Evolutionary conservation across 2,329 filamentous ascomycete genomes (phyloP).

Genomic region (Davidsoniella virescens): DNA sequence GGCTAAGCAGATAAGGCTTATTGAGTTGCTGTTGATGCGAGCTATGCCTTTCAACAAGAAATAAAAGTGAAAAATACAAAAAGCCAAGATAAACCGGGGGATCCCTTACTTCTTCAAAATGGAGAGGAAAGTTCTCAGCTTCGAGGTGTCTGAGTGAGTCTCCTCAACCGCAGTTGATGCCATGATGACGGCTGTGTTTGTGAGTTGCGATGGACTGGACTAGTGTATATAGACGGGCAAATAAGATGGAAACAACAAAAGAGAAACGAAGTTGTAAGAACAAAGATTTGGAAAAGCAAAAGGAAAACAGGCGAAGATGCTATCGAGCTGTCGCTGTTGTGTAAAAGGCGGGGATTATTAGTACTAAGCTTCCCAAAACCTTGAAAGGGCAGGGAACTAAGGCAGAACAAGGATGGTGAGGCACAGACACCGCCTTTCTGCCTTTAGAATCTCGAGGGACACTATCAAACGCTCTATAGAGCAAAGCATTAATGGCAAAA

Average conservation of each 20-base stretch:
- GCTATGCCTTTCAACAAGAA: background rate
- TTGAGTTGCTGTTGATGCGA: no score
- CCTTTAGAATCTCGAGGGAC: no score
- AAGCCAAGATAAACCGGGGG: background rate
- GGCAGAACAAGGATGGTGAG: background rate
- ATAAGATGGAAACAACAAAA: background rate
- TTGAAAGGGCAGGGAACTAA: slow-evolving; percentile 1
- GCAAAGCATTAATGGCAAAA: background rate
- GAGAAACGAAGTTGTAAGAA: background rate
- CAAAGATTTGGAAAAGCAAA: background rate
- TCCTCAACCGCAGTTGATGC: slow-evolving; percentile 10
- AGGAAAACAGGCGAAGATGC: background rate
- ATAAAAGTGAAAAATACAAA: background rate
- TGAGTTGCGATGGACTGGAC: background rate
- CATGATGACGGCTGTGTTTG: slow-evolving; percentile 3
- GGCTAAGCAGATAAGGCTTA: no score
- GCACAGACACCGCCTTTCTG: slow-evolving; percentile 8
- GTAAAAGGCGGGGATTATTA: slow-evolving; percentile 3
- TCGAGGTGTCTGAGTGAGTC: slow-evolving; percentile 9
- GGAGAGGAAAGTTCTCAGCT: slow-evolving; percentile 11
- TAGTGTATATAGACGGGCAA: background rate
- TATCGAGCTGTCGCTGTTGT: background rate
- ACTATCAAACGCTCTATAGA: background rate
- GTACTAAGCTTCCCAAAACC: background rate
- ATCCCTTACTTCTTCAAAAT: slow-evolving; percentile 12